A percentile compares a stretch with the other conserved stretches of the same genome.
These are phyloP conservation scores for Mycena pura DNA, from an alignment of 768 basidiomycete genomes.

Conservation along the genomic window DNA sequence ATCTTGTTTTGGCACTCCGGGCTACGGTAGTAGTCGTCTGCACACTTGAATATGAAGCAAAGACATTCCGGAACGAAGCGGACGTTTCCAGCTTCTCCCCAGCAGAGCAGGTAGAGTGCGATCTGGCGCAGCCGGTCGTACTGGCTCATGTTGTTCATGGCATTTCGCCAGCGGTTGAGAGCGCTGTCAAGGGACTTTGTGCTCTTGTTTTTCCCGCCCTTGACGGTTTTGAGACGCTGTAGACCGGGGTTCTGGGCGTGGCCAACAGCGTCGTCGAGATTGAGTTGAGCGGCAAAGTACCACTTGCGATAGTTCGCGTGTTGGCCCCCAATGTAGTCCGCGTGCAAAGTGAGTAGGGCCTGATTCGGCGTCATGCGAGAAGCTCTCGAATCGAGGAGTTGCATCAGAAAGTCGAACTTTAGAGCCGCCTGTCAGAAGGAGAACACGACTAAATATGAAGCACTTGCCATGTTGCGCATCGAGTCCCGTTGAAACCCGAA, in stretches of 20 bases:
- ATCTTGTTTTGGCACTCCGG: slow-evolving; percentile 95
- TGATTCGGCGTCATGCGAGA: slow-evolving; percentile 98
- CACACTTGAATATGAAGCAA: slow-evolving; percentile 99
- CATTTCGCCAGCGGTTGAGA: slow-evolving; percentile 93
- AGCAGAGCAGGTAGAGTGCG: slow-evolving; percentile 94
- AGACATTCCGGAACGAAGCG: slow-evolving; percentile 96
- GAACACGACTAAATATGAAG: slow-evolving; percentile 3
- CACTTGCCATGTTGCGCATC: slow-evolving; percentile 89
- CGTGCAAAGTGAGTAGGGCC: slow-evolving; percentile 94
- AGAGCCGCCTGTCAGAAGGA: slow-evolving; percentile 21
- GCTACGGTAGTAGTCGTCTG: slow-evolving; percentile 98
- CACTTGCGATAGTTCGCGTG: slow-evolving; percentile 99
- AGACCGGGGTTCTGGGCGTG: slow-evolving; percentile 93
- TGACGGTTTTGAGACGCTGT: slow-evolving; percentile 85
- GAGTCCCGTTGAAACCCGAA: slow-evolving; percentile 98
- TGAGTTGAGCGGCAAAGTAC: slow-evolving; percentile 99
- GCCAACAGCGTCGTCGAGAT: slow-evolving; percentile 98
- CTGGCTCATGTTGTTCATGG: slow-evolving; percentile 99
- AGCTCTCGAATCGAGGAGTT: slow-evolving; percentile 95
- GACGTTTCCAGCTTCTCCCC: slow-evolving; percentile 98
- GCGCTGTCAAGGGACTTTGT: slow-evolving; percentile 92
- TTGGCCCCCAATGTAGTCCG: slow-evolving; percentile 98
- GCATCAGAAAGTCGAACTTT: slow-evolving; percentile 98
- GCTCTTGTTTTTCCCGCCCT: slow-evolving; percentile 57
- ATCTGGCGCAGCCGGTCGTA: slow-evolving; percentile 97